Evolutionary conservation across 805 yeast species (phyloP), one percentile per base, ranked within the genome.

Genomic region (Isabelozyma gotoi): DNA sequence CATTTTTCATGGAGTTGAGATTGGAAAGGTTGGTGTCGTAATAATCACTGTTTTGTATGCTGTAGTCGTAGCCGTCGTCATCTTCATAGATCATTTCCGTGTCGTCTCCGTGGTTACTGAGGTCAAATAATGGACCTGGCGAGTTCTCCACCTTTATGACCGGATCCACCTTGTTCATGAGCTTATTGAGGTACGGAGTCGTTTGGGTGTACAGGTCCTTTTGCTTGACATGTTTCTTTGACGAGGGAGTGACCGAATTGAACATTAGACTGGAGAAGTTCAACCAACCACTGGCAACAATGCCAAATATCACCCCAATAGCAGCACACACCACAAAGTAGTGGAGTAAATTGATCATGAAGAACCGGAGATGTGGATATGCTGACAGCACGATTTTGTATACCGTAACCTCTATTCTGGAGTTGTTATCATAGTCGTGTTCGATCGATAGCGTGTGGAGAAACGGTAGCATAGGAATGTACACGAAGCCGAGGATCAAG

Each of bases 401-500:
- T 34, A 34, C 14, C 17, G 36, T 14, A 4, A 34, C 20, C 20
- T 34, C 36, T 10, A 34, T 34, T 17, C n/a, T 17, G 5, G 11
- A 10, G 5, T n/a, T 32, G 15, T 16, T 18, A 17, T 15, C 20
- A 5, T 7, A 24, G 11, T 36, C 39, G 20, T 35, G 19, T 8
- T 35, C 38, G n/a, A 36, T 36, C 7, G 17, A 19, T 7, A 36
- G 16, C n/a, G 19, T n/a, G n/a, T 19, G n/a, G 15, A 36, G 29
- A 15, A 20, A 36, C 15, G 39, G 39, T n/a, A 20, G 14, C 12
- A 36, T 12, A 10, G 39, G 39, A 7, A 36, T 8, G 11, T 36
- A 36, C 15, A 36, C 18, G 18, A 29, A 46, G 35, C 39, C 35
- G 41, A 34, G 42, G 43, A 20, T 46, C 33, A 19, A 39, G 41